Evolutionary conservation across 2,329 filamentous ascomycete species (phyloP), one percentile per base, ranked within the genome.

Genomic region (Cercospora brassicicola): DNA sequence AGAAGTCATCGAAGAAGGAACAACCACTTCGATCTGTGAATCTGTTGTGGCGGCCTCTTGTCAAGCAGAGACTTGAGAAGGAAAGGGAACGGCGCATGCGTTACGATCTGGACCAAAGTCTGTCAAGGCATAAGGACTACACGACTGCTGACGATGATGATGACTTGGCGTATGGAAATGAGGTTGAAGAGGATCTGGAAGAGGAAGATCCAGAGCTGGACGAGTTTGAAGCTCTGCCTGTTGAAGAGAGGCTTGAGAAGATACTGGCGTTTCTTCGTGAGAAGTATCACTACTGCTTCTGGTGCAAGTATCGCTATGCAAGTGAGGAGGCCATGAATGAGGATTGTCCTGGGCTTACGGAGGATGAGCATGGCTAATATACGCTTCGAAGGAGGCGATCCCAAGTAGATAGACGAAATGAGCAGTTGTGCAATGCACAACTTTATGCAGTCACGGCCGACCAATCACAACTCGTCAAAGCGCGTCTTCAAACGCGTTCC

Each of bases 301-400:
- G 94, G 91, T 99, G 95, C 81, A 98, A 97, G 79, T 91, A 86
- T 79, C 83, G 84, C 62, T 99, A 97, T 78, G 86, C 89, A 0
- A 89, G 93, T 75, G 82, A 82, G 39, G 80, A 82, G n/a, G 53
- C 42, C 3, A 36, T 61, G 39, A 89, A 97, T 90, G 92, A 95
- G 11, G 94, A 92, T 0, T 99, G 95, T 83, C 94, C 95, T 0
- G 95, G 95, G 0, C 65, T 90, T 39, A 91, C 89, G 0, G 95
- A 97, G 80, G 93, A 97, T 76, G 94, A 97, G 74, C 88, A 90
- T 76, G 88, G 88, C 73, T 89, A 45, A n/a, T 11, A 13, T 33
- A 13, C 8, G 2, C 30, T 13, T 33, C 31, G 10, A 33, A 33
- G 10, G 31, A 33, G 11, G 15, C 4, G 5, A 13, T 56, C 28